Evolutionary conservation across 1,284 basidiomycete species (phyloP).

Genomic region (Puccinia coronata): DNA sequence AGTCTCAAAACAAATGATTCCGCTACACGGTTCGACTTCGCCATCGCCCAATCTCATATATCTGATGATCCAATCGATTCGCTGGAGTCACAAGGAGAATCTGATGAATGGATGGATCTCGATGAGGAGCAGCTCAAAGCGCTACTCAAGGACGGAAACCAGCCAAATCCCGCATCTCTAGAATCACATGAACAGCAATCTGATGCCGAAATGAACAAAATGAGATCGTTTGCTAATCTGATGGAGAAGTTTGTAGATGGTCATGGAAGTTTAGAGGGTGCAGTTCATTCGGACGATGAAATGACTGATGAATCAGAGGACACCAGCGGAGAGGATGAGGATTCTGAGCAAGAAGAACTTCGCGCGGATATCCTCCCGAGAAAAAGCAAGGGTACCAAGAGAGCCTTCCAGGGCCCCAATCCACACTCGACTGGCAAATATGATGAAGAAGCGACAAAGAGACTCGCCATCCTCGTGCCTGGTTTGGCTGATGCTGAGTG

Average conservation of each 20-base stretch:
- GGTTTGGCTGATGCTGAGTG: slow-evolving; percentile 60
- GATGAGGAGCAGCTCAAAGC: slow-evolving; percentile 62
- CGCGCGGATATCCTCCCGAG: slow-evolving; percentile 28
- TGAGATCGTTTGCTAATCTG: slow-evolving; percentile 75
- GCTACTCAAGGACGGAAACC: slow-evolving; percentile 57
- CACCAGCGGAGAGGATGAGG: not conserved
- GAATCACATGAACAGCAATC: slow-evolving; percentile 52
- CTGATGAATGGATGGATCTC: slow-evolving; percentile 54
- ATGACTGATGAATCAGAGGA: slow-evolving; percentile 50
- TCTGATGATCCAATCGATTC: not conserved
- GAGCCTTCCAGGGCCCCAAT: slow-evolving; percentile 57
- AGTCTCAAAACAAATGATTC: slow-evolving; percentile 14
- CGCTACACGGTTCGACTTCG: slow-evolving; percentile 1
- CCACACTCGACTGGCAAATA: slow-evolving; percentile 62
- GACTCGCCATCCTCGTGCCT: slow-evolving; percentile 60
- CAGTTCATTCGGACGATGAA: slow-evolving; percentile 59
- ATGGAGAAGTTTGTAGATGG: slow-evolving; percentile 84
- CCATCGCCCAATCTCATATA: not conserved
- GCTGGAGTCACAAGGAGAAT: slow-evolving; percentile 50
- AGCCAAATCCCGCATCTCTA: slow-evolving; percentile 57
- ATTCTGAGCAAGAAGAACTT: slow-evolving; percentile 54
- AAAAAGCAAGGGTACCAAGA: slow-evolving; percentile 55
- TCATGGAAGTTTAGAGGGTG: slow-evolving; percentile 80
- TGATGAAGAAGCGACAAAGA: slow-evolving; percentile 55
- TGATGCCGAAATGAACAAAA: slow-evolving; percentile 67